Evolutionary conservation across 2,329 filamentous ascomycete genomes (phyloP).

Genomic region (Pleoardoris graminearum): DNA sequence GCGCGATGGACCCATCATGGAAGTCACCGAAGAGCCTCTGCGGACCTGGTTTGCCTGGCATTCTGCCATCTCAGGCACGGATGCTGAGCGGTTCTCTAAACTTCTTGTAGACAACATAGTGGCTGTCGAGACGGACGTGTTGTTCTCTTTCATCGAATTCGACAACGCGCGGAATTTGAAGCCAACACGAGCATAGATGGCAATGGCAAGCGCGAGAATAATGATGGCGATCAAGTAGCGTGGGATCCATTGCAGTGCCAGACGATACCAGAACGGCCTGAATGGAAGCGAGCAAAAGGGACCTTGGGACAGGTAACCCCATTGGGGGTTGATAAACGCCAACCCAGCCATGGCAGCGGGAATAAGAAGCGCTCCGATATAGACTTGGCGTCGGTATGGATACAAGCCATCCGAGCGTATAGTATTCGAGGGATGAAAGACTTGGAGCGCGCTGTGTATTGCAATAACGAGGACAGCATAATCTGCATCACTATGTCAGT

Average conservation of each 20-base stretch:
- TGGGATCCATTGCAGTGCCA: constrained; percentile 72
- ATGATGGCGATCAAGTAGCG: constrained; percentile 68
- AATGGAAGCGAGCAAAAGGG: constrained; percentile 72
- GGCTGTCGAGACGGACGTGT: constrained; percentile 15
- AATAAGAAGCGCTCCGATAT: constrained; percentile 59
- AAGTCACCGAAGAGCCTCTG: constrained; percentile 9
- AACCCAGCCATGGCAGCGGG: constrained; percentile 64
- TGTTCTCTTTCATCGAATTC: constrained; percentile 18
- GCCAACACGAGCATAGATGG: constrained; percentile 71
- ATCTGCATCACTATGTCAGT: constrained; percentile 49
- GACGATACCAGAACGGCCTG: constrained; percentile 68
- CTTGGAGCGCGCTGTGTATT: constrained; percentile 71
- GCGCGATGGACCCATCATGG: constrained; percentile 5
- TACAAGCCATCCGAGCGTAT: constrained; percentile 67
- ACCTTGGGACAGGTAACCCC: constrained; percentile 64
- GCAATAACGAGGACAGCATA: constrained; percentile 73
- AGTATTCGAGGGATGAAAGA: constrained; percentile 60
- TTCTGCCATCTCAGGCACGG: constrained; percentile 2
- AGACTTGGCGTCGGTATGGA: constrained; percentile 65
- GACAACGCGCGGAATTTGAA: constrained; percentile 45
- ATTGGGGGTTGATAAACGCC: constrained; percentile 61
- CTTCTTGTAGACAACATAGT: constrained; percentile 9
- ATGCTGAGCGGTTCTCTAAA: constrained; percentile 1
- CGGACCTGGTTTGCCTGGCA: constrained; percentile 12
- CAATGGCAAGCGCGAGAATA: constrained; percentile 67